phyloP scores from a whole-genome alignment of 495 filamentous ascomycete species.

The Chaetomium cochliodes region DNA sequence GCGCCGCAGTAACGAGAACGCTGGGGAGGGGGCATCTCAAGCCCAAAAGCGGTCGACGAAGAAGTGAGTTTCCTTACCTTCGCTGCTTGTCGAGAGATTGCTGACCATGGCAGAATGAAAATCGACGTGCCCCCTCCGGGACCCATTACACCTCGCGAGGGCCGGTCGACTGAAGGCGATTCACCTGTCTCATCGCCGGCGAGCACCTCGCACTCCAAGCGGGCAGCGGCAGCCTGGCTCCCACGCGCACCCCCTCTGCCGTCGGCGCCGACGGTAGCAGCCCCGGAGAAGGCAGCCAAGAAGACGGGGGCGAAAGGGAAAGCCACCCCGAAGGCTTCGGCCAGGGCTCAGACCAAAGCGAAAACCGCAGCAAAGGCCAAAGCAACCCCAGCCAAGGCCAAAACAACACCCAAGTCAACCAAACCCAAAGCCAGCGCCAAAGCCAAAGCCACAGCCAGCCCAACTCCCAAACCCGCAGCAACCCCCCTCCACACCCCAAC shows the following conservation, averaged over 20 bases:
- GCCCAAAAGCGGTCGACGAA: not conserved
- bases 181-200: not conserved
- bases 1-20: not conserved
- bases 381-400: not conserved
- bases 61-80: not conserved
- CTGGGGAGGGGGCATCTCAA: not conserved
- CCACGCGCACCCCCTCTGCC: not conserved
- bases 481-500: not conserved
- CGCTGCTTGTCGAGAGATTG: not conserved
- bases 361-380: not conserved
- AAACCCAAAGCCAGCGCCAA: not conserved
- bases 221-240: not conserved
- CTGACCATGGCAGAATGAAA: not conserved
- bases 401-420: not conserved
- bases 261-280: not conserved
- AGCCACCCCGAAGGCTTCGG: not conserved
- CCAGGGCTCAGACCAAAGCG: not conserved
- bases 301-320: not conserved
- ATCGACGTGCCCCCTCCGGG: not conserved
- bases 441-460: not conserved
- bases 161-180: not conserved
- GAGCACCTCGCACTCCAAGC: not conserved
- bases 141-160: not conserved
- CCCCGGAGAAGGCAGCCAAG: not conserved
- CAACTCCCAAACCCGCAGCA: not conserved